Percentiles rank a stretch among this genome's conserved stretches.
Conservation (phyloP, 1,284 basidiomycete species). For the Cerioporus squamosus region DNA sequence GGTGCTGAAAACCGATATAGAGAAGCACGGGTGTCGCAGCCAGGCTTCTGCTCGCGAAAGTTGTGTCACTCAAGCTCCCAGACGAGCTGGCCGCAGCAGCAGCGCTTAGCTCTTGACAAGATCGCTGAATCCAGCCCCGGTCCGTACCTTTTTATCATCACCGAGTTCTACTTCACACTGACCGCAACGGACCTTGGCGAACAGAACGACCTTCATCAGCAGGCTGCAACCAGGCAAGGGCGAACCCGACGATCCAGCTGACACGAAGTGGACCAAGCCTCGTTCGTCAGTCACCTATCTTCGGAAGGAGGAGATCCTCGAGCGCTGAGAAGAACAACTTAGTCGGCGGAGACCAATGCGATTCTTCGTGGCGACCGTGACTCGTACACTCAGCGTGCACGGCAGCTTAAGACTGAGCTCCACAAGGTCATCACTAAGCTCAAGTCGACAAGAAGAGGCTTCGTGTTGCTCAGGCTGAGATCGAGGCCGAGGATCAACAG, state of each 20-base stretch:
- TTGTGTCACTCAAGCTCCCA: constrained; percentile 63
- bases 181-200: constrained; percentile 69
- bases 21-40: constrained; percentile 66
- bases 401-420: constrained; percentile 70
- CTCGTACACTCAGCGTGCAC: constrained; percentile 63
- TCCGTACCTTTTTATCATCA: constrained; percentile 33
- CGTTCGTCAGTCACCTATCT: constrained; percentile 84
- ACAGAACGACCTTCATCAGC: constrained; percentile 82
- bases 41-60: constrained; percentile 61
- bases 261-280: constrained; percentile 71
- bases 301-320: constrained; percentile 88
- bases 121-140: constrained; percentile 72
- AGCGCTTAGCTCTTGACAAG: constrained; percentile 78
- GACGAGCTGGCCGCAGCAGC: constrained; percentile 79
- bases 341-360: constrained; percentile 87
- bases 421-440: constrained; percentile 65
- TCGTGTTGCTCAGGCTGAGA: constrained; percentile 71
- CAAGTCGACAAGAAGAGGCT: constrained; percentile 80
- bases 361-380: constrained; percentile 83
- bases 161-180: background rate
- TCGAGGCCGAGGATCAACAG: constrained; percentile 73
- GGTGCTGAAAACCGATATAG: constrained; percentile 83
- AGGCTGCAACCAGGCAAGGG: constrained; percentile 58
- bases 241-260: constrained; percentile 51
- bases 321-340: constrained; percentile 89